Conservation (phyloP, 1,284 basidiomycete genomes). For the Irpex sp. region DNA sequence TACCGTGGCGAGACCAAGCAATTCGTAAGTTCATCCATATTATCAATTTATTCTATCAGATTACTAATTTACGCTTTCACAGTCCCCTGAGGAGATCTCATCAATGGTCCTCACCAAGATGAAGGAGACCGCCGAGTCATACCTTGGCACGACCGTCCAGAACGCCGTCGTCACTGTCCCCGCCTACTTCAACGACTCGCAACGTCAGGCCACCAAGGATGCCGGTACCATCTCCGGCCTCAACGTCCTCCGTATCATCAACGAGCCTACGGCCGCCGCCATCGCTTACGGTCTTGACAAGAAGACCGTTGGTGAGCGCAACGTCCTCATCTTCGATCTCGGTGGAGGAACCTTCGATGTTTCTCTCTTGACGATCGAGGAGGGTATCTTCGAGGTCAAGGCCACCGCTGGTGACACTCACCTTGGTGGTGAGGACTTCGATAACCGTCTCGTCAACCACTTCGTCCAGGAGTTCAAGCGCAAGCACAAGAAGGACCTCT, state of each 20-base stretch:
- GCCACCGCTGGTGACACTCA: conserved; percentile 99
- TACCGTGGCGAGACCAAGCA: conserved; percentile 92
- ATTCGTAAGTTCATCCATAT: conserved; percentile 63
- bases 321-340: conserved; percentile 96
- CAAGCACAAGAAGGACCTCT: conserved; percentile 97
- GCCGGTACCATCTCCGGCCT: conserved; percentile 88
- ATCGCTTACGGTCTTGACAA: conserved; percentile 95
- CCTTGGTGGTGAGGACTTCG: conserved; percentile 98
- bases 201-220: conserved; percentile 95
- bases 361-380: conserved; percentile 95
- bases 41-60: background rate
- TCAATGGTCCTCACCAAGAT: conserved; percentile 98
- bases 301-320: conserved; percentile 84
- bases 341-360: conserved; percentile 99
- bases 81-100: conserved; percentile 95
- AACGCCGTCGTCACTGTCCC: conserved; percentile 95
- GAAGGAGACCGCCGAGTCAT: conserved; percentile 98
- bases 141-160: conserved; percentile 80
- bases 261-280: conserved; percentile 93
- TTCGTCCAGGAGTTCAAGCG: conserved; percentile 99
- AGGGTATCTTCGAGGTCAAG: conserved; percentile 99
- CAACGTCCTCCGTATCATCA: conserved; percentile 95
- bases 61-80: conserved; percentile 12
- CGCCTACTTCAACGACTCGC: conserved; percentile 98
- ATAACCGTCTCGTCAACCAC: conserved; percentile 98